Evolutionary conservation across 163 green algal species (phyloP), one percentile per base, ranked within the genome.

Genomic region (Coccomyxa subellipsoidea): DNA sequence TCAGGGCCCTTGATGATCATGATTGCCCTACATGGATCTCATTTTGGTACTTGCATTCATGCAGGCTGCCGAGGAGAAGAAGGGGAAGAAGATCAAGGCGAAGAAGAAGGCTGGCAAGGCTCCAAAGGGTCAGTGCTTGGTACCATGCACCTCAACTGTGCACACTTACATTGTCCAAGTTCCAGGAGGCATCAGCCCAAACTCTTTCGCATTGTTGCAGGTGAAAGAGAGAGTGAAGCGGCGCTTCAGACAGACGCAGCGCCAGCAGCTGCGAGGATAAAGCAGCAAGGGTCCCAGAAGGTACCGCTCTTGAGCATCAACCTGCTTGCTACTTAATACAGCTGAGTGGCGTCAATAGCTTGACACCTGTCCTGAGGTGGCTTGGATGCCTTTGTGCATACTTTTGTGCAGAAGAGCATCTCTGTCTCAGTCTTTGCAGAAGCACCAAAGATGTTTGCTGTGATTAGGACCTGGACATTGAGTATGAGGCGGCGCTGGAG

Each of bases 401-500:
- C n/a, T n/a, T n/a, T n/a, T n/a, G n/a, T n/a, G n/a, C n/a, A n/a
- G n/a, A n/a, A n/a, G n/a, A n/a, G n/a, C n/a, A n/a, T n/a, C n/a
- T n/a, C n/a, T n/a, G n/a, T n/a, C n/a, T n/a, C n/a, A n/a, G n/a
- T n/a, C n/a, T n/a, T n/a, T n/a, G n/a, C n/a, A n/a, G n/a, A n/a
- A n/a, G n/a, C n/a, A n/a, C n/a, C n/a, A n/a, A 59, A 18, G 47
- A 73, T 35, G 5, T 73, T 18, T 36, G 10, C 21, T n/a, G 27
- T 4, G 27, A 10, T 7, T 40, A 81, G 77, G 40, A 71, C 4
- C 40, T 38, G 2, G 84, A 87, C 32, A 9, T 73, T 38, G 84
- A 88, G 77, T 90, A 90, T 29, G 92, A 96, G 78, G 90, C 85
- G 0, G 92, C 93, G 70, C 86, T 96, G 54, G 92, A 95, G 86